Base-by-base conservation (phyloP, 768 basidiomycete species). In the Chalciporus pseudorubinellus region DNA sequence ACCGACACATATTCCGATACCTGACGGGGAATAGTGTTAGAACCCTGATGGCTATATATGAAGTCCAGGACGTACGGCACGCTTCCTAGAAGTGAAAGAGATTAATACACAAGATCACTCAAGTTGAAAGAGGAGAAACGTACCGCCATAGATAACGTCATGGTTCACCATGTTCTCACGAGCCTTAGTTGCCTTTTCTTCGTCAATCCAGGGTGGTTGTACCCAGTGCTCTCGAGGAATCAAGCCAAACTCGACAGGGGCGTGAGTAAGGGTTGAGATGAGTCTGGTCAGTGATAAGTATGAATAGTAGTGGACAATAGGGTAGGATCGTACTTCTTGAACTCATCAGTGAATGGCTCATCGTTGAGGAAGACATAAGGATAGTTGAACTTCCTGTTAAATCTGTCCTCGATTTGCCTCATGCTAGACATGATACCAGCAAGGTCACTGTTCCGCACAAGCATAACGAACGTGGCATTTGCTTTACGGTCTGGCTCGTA, bases 1-100 rank as follows among this genome's bases (percentile, higher is more conserved):
- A 98, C 11, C 95, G 83, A 70, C 95, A 97, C 95, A 97, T 95
- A 59, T 95, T 93, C 36, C 94, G 83, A 63, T 97, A 95, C 18
- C 82, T 85, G 59, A 28, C 45, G 44, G 20, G 11, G 38, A 16
- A n/a, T 4, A 11, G n/a, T 38, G 22, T 60, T 11, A 63, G 50
- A 18, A 51, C 46, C 34, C n/a, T 46, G 19, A 24, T 40, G 39
- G 26, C 36, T 10, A 24, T 4, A 46, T 16, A 45, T 39, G 26
- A 53, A 40, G 40, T 6, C 29, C 42, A 44, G 28, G 41, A 80
- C 85, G 55, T 69, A 88, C 85, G 87, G 74, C 20, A 89, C 79
- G 61, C 87, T 89, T 48, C 83, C 87, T 88, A 56, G n/a, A 49
- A 39, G 41, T 28, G 24, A 14, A 34, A 18, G 45, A 38, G 42